A percentile compares a stretch with the other conserved stretches of the same genome.
Conservation (phyloP, 2,329 filamentous ascomycete genomes). For the Chaetomiaceae sp. region DNA sequence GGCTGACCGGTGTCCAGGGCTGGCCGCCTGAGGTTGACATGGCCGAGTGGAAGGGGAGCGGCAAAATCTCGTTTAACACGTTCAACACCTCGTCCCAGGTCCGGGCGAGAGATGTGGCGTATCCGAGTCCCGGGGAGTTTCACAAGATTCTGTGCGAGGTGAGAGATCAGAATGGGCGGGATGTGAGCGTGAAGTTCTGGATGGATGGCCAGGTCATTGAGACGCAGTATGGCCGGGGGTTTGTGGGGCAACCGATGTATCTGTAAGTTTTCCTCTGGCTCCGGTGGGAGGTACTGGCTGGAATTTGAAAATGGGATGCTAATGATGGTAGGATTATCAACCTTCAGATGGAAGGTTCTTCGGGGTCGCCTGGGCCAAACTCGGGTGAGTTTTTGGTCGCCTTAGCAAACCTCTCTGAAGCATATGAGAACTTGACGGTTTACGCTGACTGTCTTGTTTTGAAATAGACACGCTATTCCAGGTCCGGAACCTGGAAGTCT, state of each 20-base stretch:
- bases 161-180: conserved; percentile 46
- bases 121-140: conserved; percentile 42
- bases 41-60: conserved; percentile 58
- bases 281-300: neutral
- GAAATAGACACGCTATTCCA: conserved; percentile 22
- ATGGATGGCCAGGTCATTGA: conserved; percentile 47
- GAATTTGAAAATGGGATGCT: neutral
- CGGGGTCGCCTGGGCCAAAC: conserved; percentile 39
- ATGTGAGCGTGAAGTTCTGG: conserved; percentile 51
- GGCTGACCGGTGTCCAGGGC: conserved; percentile 49
- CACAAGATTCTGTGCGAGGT: conserved; percentile 49
- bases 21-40: conserved; percentile 60
- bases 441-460: no score
- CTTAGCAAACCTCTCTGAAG: no score
- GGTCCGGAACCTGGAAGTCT: conserved; percentile 22
- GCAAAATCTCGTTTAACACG: conserved; percentile 54
- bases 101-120: conserved; percentile 44
- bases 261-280: conserved; percentile 31
- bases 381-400: conserved; percentile 20
- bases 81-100: conserved; percentile 47
- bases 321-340: conserved; percentile 38
- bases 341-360: conserved; percentile 44
- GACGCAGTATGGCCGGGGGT: conserved; percentile 47
- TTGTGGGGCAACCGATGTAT: conserved; percentile 45
- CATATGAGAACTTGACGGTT: no score